Evolutionary conservation across 2,329 filamentous ascomycete species (phyloP).

Genomic region (Exophiala alcalophila): DNA sequence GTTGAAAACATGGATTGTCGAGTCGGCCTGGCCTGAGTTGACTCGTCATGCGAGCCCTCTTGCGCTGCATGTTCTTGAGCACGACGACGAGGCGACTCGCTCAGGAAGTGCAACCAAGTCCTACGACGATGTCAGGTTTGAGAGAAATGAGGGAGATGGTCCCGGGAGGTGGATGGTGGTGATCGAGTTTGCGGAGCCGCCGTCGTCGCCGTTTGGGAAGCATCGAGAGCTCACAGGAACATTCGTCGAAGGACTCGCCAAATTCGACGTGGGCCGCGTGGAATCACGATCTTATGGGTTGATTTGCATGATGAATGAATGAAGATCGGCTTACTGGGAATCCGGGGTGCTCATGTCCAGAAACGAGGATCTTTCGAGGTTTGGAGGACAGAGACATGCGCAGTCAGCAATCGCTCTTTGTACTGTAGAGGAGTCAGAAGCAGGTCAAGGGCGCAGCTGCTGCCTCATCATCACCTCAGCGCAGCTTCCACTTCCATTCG

Average conservation of each 20-base stretch:
- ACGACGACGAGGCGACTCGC: conserved; percentile 6
- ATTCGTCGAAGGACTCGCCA: conserved; percentile 1
- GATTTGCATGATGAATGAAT: conserved; percentile 8
- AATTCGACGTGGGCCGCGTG: background rate
- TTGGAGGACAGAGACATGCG: too few relatives aligned
- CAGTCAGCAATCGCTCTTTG: too few relatives aligned
- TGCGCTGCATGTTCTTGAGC: conserved; percentile 16
- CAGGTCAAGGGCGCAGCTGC: too few relatives aligned
- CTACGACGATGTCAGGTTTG: conserved; percentile 14
- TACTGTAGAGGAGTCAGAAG: too few relatives aligned
- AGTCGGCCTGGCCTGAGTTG: background rate
- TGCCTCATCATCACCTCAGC: conserved; percentile 8
- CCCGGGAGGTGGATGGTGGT: conserved; percentile 13
- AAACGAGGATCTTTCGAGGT: too few relatives aligned
- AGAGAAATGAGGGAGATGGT: background rate
- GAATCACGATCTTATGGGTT: conserved; percentile 9
- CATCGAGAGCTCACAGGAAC: conserved; percentile 1
- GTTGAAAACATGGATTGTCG: conserved; percentile 1
- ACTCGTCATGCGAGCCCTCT: too few relatives aligned
- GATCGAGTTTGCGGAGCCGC: conserved; percentile 13
- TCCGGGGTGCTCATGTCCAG: too few relatives aligned
- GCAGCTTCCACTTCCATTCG: too few relatives aligned
- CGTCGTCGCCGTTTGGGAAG: conserved; percentile 9
- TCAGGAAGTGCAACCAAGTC: conserved; percentile 16
- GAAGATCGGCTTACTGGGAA: too few relatives aligned